Conservation (phyloP, 83 land plant genomes). For the Picea mariana region DNA sequence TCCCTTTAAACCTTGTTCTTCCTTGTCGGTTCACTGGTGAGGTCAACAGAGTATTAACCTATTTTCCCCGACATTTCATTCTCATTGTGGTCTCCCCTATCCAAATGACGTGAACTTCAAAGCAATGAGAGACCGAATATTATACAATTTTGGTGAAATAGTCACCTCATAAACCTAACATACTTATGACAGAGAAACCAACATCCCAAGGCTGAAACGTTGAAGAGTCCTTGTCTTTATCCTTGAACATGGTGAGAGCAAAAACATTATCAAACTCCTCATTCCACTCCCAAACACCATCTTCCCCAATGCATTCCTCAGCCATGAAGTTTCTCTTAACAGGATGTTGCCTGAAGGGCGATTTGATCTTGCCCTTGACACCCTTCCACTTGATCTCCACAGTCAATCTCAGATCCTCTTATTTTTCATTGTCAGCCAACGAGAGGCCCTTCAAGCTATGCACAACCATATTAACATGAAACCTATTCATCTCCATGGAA, state of each 20-base stretch:
- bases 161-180: no score
- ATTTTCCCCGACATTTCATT: no score
- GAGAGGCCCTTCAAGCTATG: constrained; percentile 28
- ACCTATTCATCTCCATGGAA: constrained; percentile 32
- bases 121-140: no score
- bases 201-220: constrained; percentile 63
- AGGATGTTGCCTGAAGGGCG: constrained; percentile 15
- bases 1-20: no score
- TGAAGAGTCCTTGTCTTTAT: constrained; percentile 11
- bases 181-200: constrained; percentile 38
- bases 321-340: constrained; percentile 42
- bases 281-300: constrained; percentile 39
- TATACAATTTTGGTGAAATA: no score
- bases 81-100: no score
- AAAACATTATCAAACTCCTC: constrained; percentile 45
- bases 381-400: constrained; percentile 53
- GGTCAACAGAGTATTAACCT: no score
- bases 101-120: no score
- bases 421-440: constrained; percentile 10
- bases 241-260: constrained; percentile 33
- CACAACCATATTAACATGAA: constrained; percentile 40
- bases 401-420: not conserved
- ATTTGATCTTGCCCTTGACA: constrained; percentile 24
- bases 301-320: constrained; percentile 17
- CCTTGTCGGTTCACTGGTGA: no score